Evolutionary conservation across 2,329 filamentous ascomycete species (phyloP), one percentile per base, ranked within the genome.

Genomic region (Curvularia sp.): DNA sequence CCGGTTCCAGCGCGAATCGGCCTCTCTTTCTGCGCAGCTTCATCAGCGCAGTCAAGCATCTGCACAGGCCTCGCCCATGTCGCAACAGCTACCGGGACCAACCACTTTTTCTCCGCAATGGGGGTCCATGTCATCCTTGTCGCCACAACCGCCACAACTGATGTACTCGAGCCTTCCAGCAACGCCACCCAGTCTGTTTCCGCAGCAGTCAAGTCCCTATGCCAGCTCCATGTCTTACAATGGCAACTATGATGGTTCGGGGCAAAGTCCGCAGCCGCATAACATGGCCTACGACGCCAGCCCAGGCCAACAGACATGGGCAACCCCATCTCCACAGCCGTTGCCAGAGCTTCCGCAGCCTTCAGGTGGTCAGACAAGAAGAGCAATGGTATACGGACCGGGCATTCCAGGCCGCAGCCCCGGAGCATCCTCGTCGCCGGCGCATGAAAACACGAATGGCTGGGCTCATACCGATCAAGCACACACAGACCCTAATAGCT

Each of bases 1-100:
- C 53, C 78, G 80, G 15, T 83, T 82, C 63, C 79, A 81, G 58
- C 75, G 73, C 20, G 81, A 82, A 54, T 80, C 80, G 0, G 72
- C 76, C 1, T 58, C 68, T 0, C 73, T 82, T 39, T 72, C 78
- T 2, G 73, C 78, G 9, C 76, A 80, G 18, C 74, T 83, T 0
- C 77, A 79, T 42, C 72, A 75, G 39, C 76, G 79, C 44, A 61
- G 60, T 13, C 70, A 71, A 5, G 49, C 59, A 3, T 69, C 71
- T 0, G 68, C 72, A 5, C 66, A 67, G 20, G 53, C 69, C 0
- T 74, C 72, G 0, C 71, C 72, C 20, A 62, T 63, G 15, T 18
- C 63, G 5, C 65, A 64, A 10, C 60, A 63, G 38, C 57, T 59
- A 6, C 54, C 65, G 3, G 26, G 60, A 0, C 52, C 63, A 10